phyloP scores from a whole-genome alignment of 1,139 yeast species.

The Blastobotrys serpentis region DNA sequence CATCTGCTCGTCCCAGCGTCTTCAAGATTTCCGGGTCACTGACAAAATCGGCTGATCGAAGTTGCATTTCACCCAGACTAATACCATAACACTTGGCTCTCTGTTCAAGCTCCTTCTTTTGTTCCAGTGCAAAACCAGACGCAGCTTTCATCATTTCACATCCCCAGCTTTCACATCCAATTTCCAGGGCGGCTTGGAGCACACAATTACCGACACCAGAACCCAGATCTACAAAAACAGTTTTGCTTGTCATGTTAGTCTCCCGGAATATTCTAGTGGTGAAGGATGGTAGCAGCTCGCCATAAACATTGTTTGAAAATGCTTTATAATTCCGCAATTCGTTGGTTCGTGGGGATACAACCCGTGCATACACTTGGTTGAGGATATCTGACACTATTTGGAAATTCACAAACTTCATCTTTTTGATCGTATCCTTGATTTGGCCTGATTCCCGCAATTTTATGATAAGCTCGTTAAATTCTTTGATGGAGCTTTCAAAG shows the following conservation, averaged over 20 bases:
- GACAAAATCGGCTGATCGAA: slow-evolving; percentile 68
- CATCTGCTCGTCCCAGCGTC: slow-evolving; percentile 62
- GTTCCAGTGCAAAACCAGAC: slow-evolving; percentile 62
- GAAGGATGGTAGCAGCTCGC: slow-evolving; percentile 81
- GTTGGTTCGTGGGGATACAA: slow-evolving; percentile 71
- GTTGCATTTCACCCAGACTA: slow-evolving; percentile 52
- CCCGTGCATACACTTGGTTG: slow-evolving; percentile 68
- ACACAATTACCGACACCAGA: slow-evolving; percentile 95
- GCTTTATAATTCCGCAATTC: slow-evolving; percentile 73
- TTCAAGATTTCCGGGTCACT: slow-evolving; percentile 56
- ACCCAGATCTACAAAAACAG: slow-evolving; percentile 78
- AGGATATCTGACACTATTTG: slow-evolving; percentile 65
- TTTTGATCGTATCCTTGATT: slow-evolving; percentile 42
- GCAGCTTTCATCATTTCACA: slow-evolving; percentile 89
- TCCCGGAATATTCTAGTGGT: slow-evolving; percentile 66
- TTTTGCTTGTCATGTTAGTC: slow-evolving; percentile 53
- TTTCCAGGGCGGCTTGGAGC: slow-evolving; percentile 84
- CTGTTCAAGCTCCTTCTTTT: slow-evolving; percentile 54
- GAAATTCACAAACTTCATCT: slow-evolving; percentile 50
- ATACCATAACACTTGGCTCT: slow-evolving; percentile 67
- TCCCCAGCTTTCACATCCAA: slow-evolving; percentile 83
- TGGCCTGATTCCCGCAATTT: slow-evolving; percentile 38
- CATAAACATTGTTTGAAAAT: slow-evolving; percentile 87
- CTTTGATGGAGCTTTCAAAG: slow-evolving; percentile 40
- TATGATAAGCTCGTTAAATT: slow-evolving; percentile 44